Conservation (phyloP, 345 rosid genomes). For the Zanthoxylum bungeanum region DNA sequence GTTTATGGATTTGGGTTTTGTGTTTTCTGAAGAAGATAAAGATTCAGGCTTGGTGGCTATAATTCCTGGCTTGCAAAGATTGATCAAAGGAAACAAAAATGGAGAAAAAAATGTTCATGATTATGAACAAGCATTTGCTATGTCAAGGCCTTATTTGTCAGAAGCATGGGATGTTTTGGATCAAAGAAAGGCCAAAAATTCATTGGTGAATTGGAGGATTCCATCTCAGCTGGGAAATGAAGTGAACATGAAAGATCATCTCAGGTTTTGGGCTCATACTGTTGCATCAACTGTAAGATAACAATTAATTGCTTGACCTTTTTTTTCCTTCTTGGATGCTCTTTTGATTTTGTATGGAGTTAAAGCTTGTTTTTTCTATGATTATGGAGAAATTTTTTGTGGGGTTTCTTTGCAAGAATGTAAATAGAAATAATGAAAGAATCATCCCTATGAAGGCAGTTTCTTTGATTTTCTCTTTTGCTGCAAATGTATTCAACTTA, state of each 20-base stretch:
- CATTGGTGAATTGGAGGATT: conserved; percentile 40
- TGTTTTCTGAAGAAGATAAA: conserved; percentile 58
- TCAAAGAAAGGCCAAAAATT: conserved; percentile 26
- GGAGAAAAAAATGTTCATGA: conserved; percentile 6
- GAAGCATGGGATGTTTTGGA: conserved; percentile 55
- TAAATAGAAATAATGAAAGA: conserved; percentile 5
- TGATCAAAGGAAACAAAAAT: conserved; percentile 26
- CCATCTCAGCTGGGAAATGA: conserved; percentile 35
- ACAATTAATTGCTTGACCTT: not conserved
- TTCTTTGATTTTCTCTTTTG: not conserved
- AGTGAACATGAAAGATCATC: conserved; percentile 51
- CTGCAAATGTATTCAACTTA: not conserved
- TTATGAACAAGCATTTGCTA: conserved; percentile 23
- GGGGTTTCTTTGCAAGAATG: not conserved
- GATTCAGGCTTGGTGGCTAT: conserved; percentile 47
- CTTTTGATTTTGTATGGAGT: not conserved
- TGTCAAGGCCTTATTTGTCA: conserved; percentile 53
- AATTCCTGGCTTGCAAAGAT: conserved; percentile 58
- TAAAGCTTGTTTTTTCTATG: not conserved
- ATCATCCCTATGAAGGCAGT: not conserved
- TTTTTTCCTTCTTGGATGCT: not conserved
- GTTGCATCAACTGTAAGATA: conserved; percentile 64
- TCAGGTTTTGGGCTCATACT: conserved; percentile 63
- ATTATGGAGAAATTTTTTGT: not conserved
- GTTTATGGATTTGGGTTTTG: conserved; percentile 77